phyloP scores from a whole-genome alignment of 2,329 filamentous ascomycete species.

The Chrysosporium keratinophilum region DNA sequence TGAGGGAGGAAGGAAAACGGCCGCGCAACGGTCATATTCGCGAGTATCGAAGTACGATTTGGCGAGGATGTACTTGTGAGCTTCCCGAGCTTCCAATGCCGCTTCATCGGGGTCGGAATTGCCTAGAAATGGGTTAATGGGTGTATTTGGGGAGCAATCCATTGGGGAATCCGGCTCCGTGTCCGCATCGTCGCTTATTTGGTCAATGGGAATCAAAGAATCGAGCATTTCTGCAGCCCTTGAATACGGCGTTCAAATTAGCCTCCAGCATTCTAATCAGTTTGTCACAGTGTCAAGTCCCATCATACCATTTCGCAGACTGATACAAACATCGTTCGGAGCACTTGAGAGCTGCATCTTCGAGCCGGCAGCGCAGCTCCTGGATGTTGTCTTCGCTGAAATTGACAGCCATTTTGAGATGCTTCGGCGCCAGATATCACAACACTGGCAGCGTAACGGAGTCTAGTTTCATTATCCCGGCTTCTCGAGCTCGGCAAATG shows the following conservation, averaged over 20 bases:
- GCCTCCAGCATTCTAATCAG: not conserved
- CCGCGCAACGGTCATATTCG: constrained; percentile 87
- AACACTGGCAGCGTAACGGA: not conserved
- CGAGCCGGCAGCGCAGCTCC: constrained; percentile 63
- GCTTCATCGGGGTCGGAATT: constrained; percentile 63
- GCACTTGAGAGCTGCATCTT: constrained; percentile 79
- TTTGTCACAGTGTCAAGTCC: not conserved
- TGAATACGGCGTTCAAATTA: constrained; percentile 12
- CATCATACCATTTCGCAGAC: constrained; percentile 77
- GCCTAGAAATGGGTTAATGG: constrained; percentile 40
- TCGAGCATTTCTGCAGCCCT: constrained; percentile 93
- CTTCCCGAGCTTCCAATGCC: constrained; percentile 64
- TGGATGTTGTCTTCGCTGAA: constrained; percentile 31
- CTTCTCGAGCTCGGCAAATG: not conserved
- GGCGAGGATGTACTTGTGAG: constrained; percentile 75
- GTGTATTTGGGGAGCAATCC: constrained; percentile 43
- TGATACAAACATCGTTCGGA: constrained; percentile 93
- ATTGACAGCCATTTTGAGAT: constrained; percentile 25
- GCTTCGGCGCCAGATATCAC: not conserved
- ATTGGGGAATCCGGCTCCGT: constrained; percentile 51
- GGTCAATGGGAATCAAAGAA: constrained; percentile 53
- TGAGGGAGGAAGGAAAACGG: constrained; percentile 75
- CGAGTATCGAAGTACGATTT: constrained; percentile 93
- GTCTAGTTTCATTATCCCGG: not conserved
- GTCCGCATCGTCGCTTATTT: constrained; percentile 45